Base-by-base conservation (phyloP, 2,329 filamentous ascomycete genomes). In the Bisporella sp. region DNA sequence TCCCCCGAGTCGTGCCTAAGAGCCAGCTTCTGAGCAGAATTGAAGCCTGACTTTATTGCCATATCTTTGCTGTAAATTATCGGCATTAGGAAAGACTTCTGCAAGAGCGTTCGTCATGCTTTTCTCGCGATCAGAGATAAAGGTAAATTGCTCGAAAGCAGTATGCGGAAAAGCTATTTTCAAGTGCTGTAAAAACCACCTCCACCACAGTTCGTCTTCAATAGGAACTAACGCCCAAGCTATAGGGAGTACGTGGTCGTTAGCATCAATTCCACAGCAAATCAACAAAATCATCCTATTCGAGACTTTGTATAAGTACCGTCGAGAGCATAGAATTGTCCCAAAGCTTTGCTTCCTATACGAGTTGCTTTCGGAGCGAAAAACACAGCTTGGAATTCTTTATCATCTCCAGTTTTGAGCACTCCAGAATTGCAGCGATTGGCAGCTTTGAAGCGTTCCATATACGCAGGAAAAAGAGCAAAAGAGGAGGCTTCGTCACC, bases 401-500 rank as follows among this genome's bases (percentile, higher is more conserved):
- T 42, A 42, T 42, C 21, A 6, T 28, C 6, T 11, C 7, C 13
- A 42, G 28, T 28, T 7, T 42, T 6, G 21, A 21, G 13, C 7
- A 7, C 7, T 7, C 7, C 13, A 7, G 7, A 6, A 6, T 42
- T 42, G 7, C 28, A 7, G 7, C 8, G 7, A 6, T 42, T 21
- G 6, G 13, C 41, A 9, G 41, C 7, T 9, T 42, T 42, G 28
- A 8, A 42, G 9, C 13, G 21, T 9, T 6, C 31, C 8, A 43
- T 46, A 39, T 46, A 37, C n/a, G 31, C 45, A 21, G 21, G 45
- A 37, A 46, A 46, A 11, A 21, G 13, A 37, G 32, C 45, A 46
- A 46, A 46, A 29, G 31, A 46, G 21, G 35, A 30, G 21, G n/a
- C 21, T 46, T n/a, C n/a, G n/a, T n/a, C n/a, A n/a, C n/a, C n/a